Conservation (phyloP, 176 grass and related monocot species). For the Oryza coarctata region DNA sequence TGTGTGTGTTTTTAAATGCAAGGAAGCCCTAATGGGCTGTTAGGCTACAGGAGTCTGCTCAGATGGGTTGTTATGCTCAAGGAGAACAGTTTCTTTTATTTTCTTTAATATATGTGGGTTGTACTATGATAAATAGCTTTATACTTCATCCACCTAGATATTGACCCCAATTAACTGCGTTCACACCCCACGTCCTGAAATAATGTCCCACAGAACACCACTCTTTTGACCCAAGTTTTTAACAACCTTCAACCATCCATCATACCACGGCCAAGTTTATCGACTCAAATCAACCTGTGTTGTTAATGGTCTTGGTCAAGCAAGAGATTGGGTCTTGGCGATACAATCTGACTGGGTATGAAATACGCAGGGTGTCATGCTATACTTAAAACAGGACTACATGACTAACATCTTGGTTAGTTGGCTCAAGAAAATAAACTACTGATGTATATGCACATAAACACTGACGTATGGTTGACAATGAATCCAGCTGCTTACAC, state of each 20-base stretch:
- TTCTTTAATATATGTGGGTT: too few species aligned
- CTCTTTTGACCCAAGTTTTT: too few species aligned
- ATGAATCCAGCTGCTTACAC: not conserved
- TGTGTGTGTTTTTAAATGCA: not conserved
- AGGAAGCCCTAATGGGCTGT: too few species aligned
- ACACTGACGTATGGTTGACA: not conserved
- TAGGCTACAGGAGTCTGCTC: too few species aligned
- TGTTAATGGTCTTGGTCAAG: not conserved
- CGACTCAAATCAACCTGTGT: not conserved
- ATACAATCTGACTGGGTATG: not conserved
- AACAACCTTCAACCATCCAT: not conserved
- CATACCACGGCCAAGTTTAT: not conserved
- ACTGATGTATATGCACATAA: not conserved
- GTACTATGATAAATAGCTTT: too few species aligned
- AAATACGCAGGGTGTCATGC: not conserved
- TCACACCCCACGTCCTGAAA: too few species aligned
- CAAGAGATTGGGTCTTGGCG: not conserved
- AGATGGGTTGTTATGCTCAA: too few species aligned
- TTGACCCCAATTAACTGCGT: too few species aligned
- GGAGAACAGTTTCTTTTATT: too few species aligned
- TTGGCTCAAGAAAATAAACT: not conserved
- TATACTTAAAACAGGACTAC: conserved; percentile 1
- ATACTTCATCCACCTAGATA: too few species aligned
- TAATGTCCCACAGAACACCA: too few species aligned
- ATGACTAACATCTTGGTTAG: not conserved